Percentiles rank a stretch among this genome's conserved stretches.
These are phyloP conservation scores for Amanita subjunquillea DNA, from an alignment of 768 basidiomycete species.

Conservation along the genomic window DNA sequence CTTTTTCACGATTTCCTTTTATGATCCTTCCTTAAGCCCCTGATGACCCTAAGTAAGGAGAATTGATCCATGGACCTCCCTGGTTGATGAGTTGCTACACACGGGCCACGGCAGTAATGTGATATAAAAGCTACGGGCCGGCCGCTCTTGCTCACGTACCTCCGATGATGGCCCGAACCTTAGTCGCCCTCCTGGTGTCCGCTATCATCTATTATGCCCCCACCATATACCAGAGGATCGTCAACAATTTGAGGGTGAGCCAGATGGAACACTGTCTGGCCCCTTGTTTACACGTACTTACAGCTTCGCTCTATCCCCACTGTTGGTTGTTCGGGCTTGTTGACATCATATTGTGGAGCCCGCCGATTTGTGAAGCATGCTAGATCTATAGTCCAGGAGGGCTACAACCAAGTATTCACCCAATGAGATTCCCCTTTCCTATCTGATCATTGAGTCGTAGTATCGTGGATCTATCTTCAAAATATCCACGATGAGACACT, in stretches of 20 bases:
- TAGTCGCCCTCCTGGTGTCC: no score
- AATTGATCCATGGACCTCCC: no score
- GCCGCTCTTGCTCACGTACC: no score
- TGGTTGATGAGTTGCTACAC: no score
- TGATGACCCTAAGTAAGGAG: no score
- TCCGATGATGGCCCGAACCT: no score
- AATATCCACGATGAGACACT: conserved; percentile 30
- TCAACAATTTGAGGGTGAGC: neutral
- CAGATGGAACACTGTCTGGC: no score
- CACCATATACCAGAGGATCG: neutral
- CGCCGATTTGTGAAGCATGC: conserved; percentile 16
- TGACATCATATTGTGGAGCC: conserved; percentile 18
- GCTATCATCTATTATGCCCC: neutral
- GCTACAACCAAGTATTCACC: conserved; percentile 18
- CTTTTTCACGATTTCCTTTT: no score
- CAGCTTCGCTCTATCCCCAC: neutral
- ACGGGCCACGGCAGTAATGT: no score
- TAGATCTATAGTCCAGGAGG: conserved; percentile 19
- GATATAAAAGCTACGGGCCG: no score
- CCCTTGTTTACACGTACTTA: neutral
- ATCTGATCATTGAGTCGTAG: conserved; percentile 5
- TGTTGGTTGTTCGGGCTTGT: neutral
- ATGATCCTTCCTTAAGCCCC: no score
- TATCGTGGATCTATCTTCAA: conserved; percentile 25
- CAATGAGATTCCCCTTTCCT: neutral